Evolutionary conservation across 352 stramenopile species (phyloP), one percentile per base, ranked within the genome.

Genomic region (Lagenidium sp.): DNA sequence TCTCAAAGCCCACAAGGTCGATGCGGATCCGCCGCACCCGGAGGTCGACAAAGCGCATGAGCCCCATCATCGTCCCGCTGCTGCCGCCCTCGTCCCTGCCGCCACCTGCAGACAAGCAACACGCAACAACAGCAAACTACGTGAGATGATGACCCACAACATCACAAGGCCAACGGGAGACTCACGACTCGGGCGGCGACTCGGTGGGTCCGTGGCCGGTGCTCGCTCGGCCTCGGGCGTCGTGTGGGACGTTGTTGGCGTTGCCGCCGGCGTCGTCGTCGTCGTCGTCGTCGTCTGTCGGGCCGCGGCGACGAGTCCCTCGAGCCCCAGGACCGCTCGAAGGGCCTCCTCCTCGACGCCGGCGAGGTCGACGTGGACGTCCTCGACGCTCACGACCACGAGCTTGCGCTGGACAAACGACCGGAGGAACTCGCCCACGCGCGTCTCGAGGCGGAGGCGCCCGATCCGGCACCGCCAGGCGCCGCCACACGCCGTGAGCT

Each of bases 391-490:
- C 16, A 88, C 55, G n/a, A 74, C 51, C 28, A 71, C 65, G 24
- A 88, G 77, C 38, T 83, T 85, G n/a, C 71, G 69, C 41, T 82
- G 72, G 6, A 71, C 70, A 44, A 85, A 88, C 19, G 72, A 88
- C 36, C 68, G 67, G 32, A 88, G 82, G 39, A 85, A 88, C 19
- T 66, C 70, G 29, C 62, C 62, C 12, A 88, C 58, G 22, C 68
- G 62, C 29, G 50, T 82, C 47, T 63, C 57, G 20, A 88, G 57
- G 29, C 55, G 62, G 3, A 72, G 65, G 20, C 79, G 65, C 23
- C 68, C 47, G 10, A 83, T 6, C 21, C 60, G 59, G 57, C 67
- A 84, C 16, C 65, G 40, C 39, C 53, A 50, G 22, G 20, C 25
- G 24, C 37, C 53, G 15, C 54, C 51, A 11, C 22, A n/a, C n/a